Base-by-base conservation (phyloP, 768 basidiomycete genomes). In the Tubosaeta sp. region DNA sequence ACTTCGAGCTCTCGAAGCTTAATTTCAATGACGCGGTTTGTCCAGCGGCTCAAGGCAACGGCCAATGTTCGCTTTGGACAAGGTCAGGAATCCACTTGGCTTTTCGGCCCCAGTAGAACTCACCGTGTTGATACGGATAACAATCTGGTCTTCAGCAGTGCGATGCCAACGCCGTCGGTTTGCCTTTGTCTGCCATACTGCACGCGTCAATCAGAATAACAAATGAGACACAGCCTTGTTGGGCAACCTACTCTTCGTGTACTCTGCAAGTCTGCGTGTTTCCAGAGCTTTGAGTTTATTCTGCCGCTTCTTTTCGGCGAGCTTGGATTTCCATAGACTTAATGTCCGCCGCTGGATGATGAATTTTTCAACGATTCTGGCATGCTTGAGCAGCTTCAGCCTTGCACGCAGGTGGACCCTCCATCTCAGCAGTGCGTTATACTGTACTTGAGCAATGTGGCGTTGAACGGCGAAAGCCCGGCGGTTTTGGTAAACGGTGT, bases 1-100 rank as follows among this genome's bases (percentile, higher is more conserved):
- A 81, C 75, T 41, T 87, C 80, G n/a, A 88, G 63, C 63, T 90
- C 87, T 27, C 83, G 79, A 46, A 82, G 74, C 62, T 90, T 92
- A 44, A 87, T 66, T 43, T 81, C 81, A 51, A 90, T 85, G 8
- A 89, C 83, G 6, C 80, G 78, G 56, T 83, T 82, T 9, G 82
- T 88, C 90, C 90, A 93, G 36, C 62, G 69, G 18, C 69, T 64
- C 49, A 92, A 63, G 3, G 75, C 59, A 39, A 68, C 62, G n/a
- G 68, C 66, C 53, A 83, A 57, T 44, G 80, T 67, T 46, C 82
- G 79, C 87, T 90, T 53, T 39, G 45, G 32, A 50, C 31, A 7
- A 19, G 29, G 22, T 55, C 35, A 58, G 32, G 27, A 51, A 21
- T 42, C n/a, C 1, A 29, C 3, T 40, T 40, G 25, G 30, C 27